Evolutionary conservation across 148 eudicot species (phyloP), one percentile per base, ranked within the genome.

Genomic region (Salicornia ramosissima): DNA sequence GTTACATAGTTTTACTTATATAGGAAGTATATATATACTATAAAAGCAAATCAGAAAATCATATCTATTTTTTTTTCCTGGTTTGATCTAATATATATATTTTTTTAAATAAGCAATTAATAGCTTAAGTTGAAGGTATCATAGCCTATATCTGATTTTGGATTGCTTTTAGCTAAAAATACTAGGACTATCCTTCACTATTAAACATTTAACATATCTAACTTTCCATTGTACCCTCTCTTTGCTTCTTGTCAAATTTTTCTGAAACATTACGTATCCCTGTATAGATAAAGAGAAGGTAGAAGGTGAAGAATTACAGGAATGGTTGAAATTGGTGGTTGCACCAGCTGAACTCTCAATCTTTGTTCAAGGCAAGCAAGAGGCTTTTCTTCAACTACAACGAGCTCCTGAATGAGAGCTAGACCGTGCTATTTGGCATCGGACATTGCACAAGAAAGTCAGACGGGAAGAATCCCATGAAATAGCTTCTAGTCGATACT

Each of bases 271-370:
- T 69, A 50, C 61, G 14, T 28, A 15, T 68, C 54, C 54, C 67
- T 61, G 69, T 58, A 66, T 45, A 93, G 98, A 77, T 26, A 86
- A 85, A 65, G 96, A 93, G 86, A 93, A 93, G 78, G 92, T 93
- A 63, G 98, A 93, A 77, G 98, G 98, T 12, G 92, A 90, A 75
- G 94, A 88, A 74, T 80, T 93, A 69, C 89, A 88, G 45, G 81
- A 86, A 65, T 90, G 94, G 96, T 81, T 93, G 79, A 90, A 88
- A 71, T 28, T 74, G 85, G 98, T 93, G 62, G 96, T 90, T 67
- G 91, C 95, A 29, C 98, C 96, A 18, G 78, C 88, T 19, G 98
- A 93, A 78, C 96, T 93, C 24, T 64, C 89, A 3, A 64, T 81
- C 67, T 93, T 93, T 75, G 76, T 93, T 61, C 69, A 77, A 46